Conservation (phyloP, 2,329 filamentous ascomycete species). For the Coniochaeta sp. region DNA sequence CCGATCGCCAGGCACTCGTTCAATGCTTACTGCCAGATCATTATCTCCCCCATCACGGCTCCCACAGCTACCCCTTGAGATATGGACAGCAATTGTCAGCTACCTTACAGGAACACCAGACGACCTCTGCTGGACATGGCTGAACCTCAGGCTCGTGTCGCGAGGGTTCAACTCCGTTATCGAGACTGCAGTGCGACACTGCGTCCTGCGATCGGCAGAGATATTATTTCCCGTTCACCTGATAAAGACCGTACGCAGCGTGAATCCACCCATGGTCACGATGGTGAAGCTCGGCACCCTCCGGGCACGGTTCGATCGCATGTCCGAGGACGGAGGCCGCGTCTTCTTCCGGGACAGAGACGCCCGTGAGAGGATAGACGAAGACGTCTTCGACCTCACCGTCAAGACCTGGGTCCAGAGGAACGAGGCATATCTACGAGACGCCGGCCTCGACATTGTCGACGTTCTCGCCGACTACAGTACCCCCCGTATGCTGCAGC, state of each 20-base stretch:
- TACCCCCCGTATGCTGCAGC: not conserved
- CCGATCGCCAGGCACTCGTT: not conserved
- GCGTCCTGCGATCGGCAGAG: not conserved
- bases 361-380: not conserved
- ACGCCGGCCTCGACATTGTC: not conserved
- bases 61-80: not conserved
- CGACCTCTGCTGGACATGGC: not conserved
- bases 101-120: not conserved
- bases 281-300: not conserved
- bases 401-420: not conserved
- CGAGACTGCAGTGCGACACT: not conserved
- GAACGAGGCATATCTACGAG: not conserved
- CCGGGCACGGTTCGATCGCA: not conserved
- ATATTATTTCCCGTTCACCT: not conserved
- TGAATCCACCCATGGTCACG: not conserved
- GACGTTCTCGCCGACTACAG: not conserved
- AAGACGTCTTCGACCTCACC: not conserved
- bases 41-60: not conserved
- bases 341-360: not conserved
- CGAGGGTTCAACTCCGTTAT: not conserved
- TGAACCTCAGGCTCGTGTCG: not conserved
- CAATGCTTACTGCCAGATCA: not conserved
- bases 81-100: not conserved
- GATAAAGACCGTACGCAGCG: not conserved
- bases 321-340: not conserved